Base-by-base conservation (phyloP, 768 basidiomycete species). In the Tricholoma hemisulphureum region DNA sequence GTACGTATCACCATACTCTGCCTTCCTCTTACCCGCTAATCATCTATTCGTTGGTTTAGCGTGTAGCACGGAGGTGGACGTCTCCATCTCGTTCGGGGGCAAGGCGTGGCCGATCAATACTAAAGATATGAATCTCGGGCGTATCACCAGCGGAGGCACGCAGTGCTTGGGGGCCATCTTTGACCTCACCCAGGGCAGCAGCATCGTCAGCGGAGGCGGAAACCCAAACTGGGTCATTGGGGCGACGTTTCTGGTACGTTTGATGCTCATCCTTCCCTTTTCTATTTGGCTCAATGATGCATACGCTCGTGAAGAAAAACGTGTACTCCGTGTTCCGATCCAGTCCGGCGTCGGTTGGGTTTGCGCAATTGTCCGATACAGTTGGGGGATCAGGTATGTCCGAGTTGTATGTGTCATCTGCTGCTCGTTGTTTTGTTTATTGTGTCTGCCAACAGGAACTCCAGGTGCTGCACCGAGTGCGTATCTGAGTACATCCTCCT, bases 81-180 rank as follows among this genome's bases (percentile, higher is more conserved):
- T 89, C 31, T 78, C 86, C 6, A 60, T 98, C 14, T 82, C 87
- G 5, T 98, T 95, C 62, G 93, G 93, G 2, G 87, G 89, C 2
- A 80, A 83, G 58, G 62, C 76, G 0, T 99, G 97, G 89, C 72
- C 87, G 6, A 91, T 99, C 69, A 81, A 74, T 65, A 54, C 83
- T 0, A 71, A 64, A 5, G 96, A 99, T 66, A 89, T 98, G 82
- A 93, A 89, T 70, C 73, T 96, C 6, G 90, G 91, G 2, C 62
- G 63, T 0, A 64, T 88, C 54, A 31, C 68, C 20, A 37, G 41
- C 9, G 64, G 68, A 28, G 66, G 76, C 41, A 63, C 61, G 8
- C 62, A 63, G 21, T 89, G 89, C 60, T 66, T 83, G 0, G 89
- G 90, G 32, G 87, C 81, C 2, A 83, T 93, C 54, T 91, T 92